Percentiles rank a stretch among this genome's conserved stretches.
Conservation (phyloP, 2,329 filamentous ascomycete species). For the Tolypocladium tropicale region DNA sequence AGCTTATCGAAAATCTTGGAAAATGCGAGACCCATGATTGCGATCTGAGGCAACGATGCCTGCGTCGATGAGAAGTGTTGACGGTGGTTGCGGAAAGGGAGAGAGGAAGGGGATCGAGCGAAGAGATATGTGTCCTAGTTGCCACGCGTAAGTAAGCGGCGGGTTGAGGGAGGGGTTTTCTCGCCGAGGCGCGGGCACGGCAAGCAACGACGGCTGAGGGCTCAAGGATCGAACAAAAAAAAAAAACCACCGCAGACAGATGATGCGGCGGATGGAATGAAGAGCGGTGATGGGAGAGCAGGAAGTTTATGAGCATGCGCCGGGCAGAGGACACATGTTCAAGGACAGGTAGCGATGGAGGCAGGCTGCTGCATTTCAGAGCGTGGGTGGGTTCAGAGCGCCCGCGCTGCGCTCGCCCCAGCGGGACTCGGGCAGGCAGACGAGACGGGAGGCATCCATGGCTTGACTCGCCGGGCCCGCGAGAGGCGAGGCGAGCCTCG, state of each 20-base stretch:
- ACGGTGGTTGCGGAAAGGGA: conserved; percentile 6
- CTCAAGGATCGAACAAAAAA: neutral
- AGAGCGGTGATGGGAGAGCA: neutral
- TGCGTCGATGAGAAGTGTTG: conserved; percentile 5
- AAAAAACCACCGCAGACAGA: no score
- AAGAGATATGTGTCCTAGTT: conserved; percentile 16
- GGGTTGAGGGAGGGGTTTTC: conserved; percentile 10
- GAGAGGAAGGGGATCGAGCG: conserved; percentile 4
- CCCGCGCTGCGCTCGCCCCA: neutral
- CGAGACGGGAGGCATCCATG: neutral
- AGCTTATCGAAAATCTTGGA: conserved; percentile 94
- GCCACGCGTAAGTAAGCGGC: conserved; percentile 17
- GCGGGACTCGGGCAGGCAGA: neutral
- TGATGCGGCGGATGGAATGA: neutral
- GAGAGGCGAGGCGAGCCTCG: neutral
- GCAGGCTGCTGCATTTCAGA: conserved; percentile 7
- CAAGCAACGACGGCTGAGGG: conserved; percentile 1
- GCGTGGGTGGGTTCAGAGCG: conserved; percentile 5
- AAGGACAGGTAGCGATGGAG: conserved; percentile 4
- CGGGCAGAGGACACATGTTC: conserved; percentile 14
- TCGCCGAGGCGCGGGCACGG: conserved; percentile 4
- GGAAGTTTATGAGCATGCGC: conserved; percentile 4
- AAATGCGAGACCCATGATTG: conserved; percentile 95
- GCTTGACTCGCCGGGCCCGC: neutral
- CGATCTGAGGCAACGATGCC: conserved; percentile 31